phyloP scores from a whole-genome alignment of 345 rosid genomes.

The Rhodomyrtus tomentosa region DNA sequence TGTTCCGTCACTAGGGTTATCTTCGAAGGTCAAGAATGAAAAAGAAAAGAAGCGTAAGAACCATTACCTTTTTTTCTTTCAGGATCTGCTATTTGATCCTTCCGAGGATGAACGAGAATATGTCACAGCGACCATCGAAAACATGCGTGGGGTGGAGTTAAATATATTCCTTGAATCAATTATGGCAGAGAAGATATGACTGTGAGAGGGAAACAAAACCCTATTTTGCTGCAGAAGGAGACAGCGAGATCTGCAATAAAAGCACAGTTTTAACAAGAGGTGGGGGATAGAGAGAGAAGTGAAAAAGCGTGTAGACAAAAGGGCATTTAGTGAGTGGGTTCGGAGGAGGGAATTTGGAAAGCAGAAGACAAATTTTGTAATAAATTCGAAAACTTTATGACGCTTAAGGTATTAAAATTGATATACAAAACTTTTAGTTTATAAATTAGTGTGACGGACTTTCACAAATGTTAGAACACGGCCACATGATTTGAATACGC shows the following conservation, averaged over 20 bases:
- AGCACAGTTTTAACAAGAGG: background rate
- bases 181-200: background rate
- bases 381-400: background rate
- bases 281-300: background rate
- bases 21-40: background rate
- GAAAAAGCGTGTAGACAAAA: background rate
- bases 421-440: background rate
- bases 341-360: background rate
- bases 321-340: background rate
- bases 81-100: conserved; percentile 1
- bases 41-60: background rate
- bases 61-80: background rate
- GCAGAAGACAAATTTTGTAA: background rate
- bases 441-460: background rate
- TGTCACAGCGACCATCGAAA: background rate
- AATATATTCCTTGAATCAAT: background rate
- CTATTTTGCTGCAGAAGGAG: background rate
- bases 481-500: background rate
- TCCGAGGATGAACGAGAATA: background rate
- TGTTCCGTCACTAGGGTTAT: background rate
- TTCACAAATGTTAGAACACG: background rate
- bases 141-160: background rate
- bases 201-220: conserved; percentile 2
- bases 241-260: background rate
- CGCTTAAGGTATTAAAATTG: background rate